Percentiles rank a stretch among this genome's conserved stretches.
These are phyloP conservation scores for Apiotrichum porosum DNA, from an alignment of 1,284 basidiomycete species.

Conservation along the genomic window DNA sequence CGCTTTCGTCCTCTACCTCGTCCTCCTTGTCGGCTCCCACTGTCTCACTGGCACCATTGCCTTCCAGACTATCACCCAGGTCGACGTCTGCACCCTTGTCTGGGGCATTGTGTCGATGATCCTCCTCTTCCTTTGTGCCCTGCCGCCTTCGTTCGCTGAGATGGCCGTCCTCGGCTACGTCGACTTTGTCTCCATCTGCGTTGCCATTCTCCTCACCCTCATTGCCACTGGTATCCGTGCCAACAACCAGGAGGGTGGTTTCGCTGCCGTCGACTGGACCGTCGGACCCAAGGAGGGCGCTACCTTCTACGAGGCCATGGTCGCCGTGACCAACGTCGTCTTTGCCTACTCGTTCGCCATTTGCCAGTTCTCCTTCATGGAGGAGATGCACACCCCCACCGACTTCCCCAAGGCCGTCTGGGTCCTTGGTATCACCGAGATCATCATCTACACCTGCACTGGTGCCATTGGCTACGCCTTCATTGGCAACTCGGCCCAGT, in stretches of 20 bases:
- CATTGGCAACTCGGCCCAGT: conserved; percentile 8
- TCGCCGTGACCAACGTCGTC: conserved; percentile 31
- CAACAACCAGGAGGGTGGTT: conserved; percentile 4
- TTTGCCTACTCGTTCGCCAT: conserved; percentile 29
- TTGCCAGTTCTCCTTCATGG: conserved; percentile 19
- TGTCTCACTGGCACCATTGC: conserved; percentile 15
- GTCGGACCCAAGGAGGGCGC: conserved; percentile 27
- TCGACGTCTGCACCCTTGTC: conserved; percentile 7
- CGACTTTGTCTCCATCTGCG: conserved; percentile 32
- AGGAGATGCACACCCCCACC: conserved; percentile 16
- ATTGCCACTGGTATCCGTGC: conserved; percentile 32
- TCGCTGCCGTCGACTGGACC: conserved; percentile 29
- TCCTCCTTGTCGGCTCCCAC: conserved; percentile 11
- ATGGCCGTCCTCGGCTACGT: conserved; percentile 38
- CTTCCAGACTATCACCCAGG: conserved; percentile 9
- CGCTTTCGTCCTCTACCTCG: conserved; percentile 9
- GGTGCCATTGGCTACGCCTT: conserved; percentile 25
- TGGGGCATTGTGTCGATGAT: conserved; percentile 13
- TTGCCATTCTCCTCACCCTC: conserved; percentile 31
- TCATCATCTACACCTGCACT: conserved; percentile 26
- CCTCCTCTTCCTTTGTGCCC: conserved; percentile 11
- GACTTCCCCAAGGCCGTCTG: conserved; percentile 30
- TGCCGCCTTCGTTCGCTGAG: conserved; percentile 18
- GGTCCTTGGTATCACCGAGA: conserved; percentile 31
- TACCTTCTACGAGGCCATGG: conserved; percentile 30